Evolutionary conservation across 2,329 filamentous ascomycete species (phyloP).

Genomic region (Hypoxylon sp.): DNA sequence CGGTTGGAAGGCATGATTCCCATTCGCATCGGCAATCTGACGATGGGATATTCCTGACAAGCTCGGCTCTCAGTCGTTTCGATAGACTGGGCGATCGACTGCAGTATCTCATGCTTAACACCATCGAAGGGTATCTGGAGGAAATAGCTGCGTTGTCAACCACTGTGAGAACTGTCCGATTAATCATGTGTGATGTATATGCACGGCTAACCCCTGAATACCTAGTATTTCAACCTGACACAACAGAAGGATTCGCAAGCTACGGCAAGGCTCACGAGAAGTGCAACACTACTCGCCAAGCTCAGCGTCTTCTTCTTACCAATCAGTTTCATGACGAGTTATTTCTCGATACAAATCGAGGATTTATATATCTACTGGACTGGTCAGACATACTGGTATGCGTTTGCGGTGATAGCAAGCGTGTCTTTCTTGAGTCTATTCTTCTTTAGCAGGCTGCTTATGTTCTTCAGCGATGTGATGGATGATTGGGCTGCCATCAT

Average conservation of each 20-base stretch:
- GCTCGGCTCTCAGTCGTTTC: slow-evolving; percentile 64
- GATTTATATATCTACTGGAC: slow-evolving; percentile 66
- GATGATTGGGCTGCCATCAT: slow-evolving; percentile 49
- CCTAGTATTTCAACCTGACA: slow-evolving; percentile 79
- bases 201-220: not conserved
- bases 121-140: slow-evolving; percentile 69
- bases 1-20: slow-evolving; percentile 45
- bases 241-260: slow-evolving; percentile 77
- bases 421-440: slow-evolving; percentile 67
- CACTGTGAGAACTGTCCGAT: slow-evolving; percentile 58
- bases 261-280: slow-evolving; percentile 75
- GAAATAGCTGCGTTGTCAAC: slow-evolving; percentile 76
- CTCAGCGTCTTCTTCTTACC: slow-evolving; percentile 79
- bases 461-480: slow-evolving; percentile 56
- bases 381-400: slow-evolving; percentile 70
- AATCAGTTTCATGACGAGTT: slow-evolving; percentile 77
- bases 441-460: slow-evolving; percentile 58
- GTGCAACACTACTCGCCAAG: slow-evolving; percentile 77
- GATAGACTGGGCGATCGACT: slow-evolving; percentile 66
- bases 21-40: not conserved
- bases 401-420: slow-evolving; percentile 70
- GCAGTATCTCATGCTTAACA: slow-evolving; percentile 66
- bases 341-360: slow-evolving; percentile 73
- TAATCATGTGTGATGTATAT: not conserved
- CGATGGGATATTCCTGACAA: slow-evolving; percentile 47